Evolutionary conservation across 2,329 filamentous ascomycete species (phyloP), one percentile per base, ranked within the genome.

Genomic region (Arthrocladium fulminans): DNA sequence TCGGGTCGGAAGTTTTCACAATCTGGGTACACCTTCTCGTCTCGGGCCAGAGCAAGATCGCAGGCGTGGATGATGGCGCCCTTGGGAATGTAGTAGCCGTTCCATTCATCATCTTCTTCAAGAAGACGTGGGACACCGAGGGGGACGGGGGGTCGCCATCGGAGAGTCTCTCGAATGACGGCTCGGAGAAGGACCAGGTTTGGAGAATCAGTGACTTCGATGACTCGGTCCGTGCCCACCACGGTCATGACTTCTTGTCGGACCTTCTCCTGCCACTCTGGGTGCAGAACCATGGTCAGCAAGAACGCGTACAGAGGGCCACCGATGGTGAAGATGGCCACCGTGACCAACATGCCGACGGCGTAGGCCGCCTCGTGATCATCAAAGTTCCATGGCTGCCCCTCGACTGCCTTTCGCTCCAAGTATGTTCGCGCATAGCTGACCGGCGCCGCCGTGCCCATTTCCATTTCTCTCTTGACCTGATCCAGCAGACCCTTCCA

Each of bases 111-210:
- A 51, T 75, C 73, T n/a, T 65, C 67, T 54, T 75, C 72, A 50
- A 70, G 71, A 53, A 73, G 71, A 51, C 74, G 72, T 3, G 73
- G 71, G 23, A 75, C 72, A 39, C 72, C 72, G 70, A 57, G 15
- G 27, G 66, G 69, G 2, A 75, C 72, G 44, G 72, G 73, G 51
- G 70, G 70, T 20, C 70, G 65, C 70, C 70, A 73, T 49, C 70
- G 63, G 34, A 73, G 61, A 9, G 61, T 64, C 61, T 72, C 69
- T 60, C 72, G 68, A 43, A 64, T 65, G 1, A 65, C 55, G 20
- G 68, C 68, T 24, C 66, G 59, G 13, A 69, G 59, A 40, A 67
- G 63, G 2, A 66, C 66, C 2, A 71, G 60, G 23, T 52, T 54
- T 9, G 58, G 49, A 46, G 66, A 62, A 53, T 71, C 68, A 3